Percentiles rank a stretch among this genome's conserved stretches.
Conservation (phyloP, 139 green algal genomes). For the Chlamydomonas incerta region DNA sequence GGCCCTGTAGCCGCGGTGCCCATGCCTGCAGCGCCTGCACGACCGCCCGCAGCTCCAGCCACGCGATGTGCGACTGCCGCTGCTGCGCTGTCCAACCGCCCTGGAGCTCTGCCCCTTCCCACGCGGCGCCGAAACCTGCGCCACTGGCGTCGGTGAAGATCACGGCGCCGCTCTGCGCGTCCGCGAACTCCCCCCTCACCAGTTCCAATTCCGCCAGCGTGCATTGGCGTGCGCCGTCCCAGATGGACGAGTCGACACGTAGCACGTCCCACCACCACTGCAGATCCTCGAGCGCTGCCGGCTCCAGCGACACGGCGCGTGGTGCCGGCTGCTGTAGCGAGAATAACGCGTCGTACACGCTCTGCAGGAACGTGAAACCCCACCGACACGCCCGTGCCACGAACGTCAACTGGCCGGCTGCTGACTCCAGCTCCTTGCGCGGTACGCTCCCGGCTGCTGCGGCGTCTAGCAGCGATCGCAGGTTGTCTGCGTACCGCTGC, state of each 20-base stretch:
- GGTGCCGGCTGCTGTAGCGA: background rate
- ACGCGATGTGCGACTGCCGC: background rate
- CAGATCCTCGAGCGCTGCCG: background rate
- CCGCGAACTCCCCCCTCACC: background rate
- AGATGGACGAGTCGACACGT: background rate
- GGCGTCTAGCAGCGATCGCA: background rate
- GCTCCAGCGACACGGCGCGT: background rate
- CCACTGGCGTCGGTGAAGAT: conserved; percentile 20
- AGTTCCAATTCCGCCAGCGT: background rate
- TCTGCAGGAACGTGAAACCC: conserved; percentile 13
- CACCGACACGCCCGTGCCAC: background rate
- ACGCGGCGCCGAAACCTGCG: background rate
- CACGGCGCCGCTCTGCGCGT: no score
- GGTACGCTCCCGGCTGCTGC: background rate
- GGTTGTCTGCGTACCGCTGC: background rate
- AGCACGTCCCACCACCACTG: background rate
- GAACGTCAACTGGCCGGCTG: background rate
- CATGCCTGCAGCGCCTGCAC: background rate
- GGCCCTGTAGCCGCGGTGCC: background rate
- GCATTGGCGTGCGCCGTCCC: background rate
- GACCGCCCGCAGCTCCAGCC: background rate
- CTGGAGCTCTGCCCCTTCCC: background rate
- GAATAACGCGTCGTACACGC: background rate
- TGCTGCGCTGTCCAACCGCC: background rate
- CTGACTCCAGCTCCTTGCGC: background rate